Base-by-base conservation (phyloP, 805 yeast species). In the Pichia sporocuriosa region DNA sequence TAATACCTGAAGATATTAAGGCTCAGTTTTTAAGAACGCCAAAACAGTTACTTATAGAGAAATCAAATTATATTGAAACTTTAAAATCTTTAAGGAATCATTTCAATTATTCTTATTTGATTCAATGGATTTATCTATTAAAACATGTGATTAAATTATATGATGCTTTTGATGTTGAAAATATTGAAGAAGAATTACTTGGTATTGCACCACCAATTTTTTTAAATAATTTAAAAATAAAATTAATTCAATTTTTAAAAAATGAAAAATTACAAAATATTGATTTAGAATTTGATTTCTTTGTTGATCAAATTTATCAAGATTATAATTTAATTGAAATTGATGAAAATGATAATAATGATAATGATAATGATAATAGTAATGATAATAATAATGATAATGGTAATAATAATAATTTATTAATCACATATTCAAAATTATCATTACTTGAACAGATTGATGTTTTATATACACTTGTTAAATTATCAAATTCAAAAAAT, bases 101-200 rank as follows among this genome's bases (percentile, higher is more conserved):
- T 35, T 59, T 59, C 56, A 58, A 61, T 31, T 70, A 59, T 46
- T 61, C 66, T 9, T 67, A 55, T 40, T 58, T 69, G 3, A 57
- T 75, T 11, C 76, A 78, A 56, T 79, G 85, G 85, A 55, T 79
- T 22, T 69, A 68, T 46, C 63, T 69, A 35, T 70, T 73, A 55
- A 70, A 79, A 41, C 77, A 76, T 20, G 66, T 68, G 37, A 56
- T 79, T 27, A 73, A 67, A 49, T 56, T 80, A 40, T 62, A 66
- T 6, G 84, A 78, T 40, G 65, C 66, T 11, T 75, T 79, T 49
- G 81, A 79, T 50, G 70, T 72, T 7, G 81, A 77, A 44, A 61
- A 72, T 16, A 69, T 79, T 45, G 87, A 80, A 52, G 78, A 78
- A 51, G 87, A 80, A 49, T 59, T 80, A 12, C 61, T 77, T 21